phyloP scores from a whole-genome alignment of 306 rosid species.

The Mimosa bimucronata region DNA sequence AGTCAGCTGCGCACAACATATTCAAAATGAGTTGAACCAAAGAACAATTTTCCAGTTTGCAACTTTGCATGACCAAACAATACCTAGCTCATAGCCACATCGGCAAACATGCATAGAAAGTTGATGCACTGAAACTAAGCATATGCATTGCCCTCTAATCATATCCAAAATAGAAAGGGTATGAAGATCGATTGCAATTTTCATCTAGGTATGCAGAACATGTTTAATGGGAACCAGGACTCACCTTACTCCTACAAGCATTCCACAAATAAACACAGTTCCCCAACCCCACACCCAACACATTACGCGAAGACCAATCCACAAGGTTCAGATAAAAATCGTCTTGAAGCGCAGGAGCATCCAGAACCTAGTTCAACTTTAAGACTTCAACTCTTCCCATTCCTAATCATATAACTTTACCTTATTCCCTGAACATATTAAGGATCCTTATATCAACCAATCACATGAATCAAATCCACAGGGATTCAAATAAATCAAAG shows the following conservation, averaged over 20 bases:
- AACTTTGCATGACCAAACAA: not conserved
- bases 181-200: not conserved
- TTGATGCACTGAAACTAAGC: not conserved
- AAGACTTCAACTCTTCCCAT: not conserved
- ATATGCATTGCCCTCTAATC: constrained; percentile 6
- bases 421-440: not conserved
- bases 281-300: constrained; percentile 81
- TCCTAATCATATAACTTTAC: not conserved
- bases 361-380: constrained; percentile 60
- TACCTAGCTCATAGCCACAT: not conserved
- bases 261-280: constrained; percentile 91
- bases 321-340: constrained; percentile 92
- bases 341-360: constrained; percentile 92
- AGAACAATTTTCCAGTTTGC: not conserved
- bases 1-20: constrained; percentile 62
- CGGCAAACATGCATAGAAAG: not conserved
- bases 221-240: not conserved
- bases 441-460: not conserved
- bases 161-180: not conserved
- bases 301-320: constrained; percentile 87
- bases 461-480: not conserved
- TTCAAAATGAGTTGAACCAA: constrained; percentile 18
- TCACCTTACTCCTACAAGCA: constrained; percentile 86
- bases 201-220: not conserved
- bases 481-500: constrained; percentile 23